These are phyloP conservation scores for Hypholoma sublateritium DNA, from an alignment of 768 basidiomycete genomes.

Conservation along the genomic window DNA sequence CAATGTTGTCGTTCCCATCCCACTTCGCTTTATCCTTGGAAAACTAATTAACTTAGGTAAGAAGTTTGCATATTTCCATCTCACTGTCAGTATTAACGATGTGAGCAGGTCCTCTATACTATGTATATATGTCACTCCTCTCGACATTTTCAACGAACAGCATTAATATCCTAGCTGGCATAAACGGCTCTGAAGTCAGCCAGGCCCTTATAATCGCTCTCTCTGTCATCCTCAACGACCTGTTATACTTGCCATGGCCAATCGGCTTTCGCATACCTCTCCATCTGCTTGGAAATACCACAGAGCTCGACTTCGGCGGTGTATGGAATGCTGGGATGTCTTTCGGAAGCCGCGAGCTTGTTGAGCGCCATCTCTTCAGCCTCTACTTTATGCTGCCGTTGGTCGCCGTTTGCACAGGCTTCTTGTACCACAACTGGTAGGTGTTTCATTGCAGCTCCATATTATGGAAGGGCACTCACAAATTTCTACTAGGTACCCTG, in stretches of 20 bases:
- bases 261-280: constrained; percentile 70
- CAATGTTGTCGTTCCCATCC: constrained; percentile 89
- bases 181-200: constrained; percentile 94
- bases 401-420: constrained; percentile 84
- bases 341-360: constrained; percentile 81
- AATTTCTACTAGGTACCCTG: constrained; percentile 79
- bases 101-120: constrained; percentile 83
- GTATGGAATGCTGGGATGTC: constrained; percentile 85
- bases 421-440: constrained; percentile 96
- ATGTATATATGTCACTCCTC: constrained; percentile 92
- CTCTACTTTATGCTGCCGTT: constrained; percentile 97
- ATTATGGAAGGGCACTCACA: not conserved
- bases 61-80: constrained; percentile 17
- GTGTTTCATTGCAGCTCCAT: constrained; percentile 23
- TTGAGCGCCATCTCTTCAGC: constrained; percentile 93
- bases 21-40: constrained; percentile 70
- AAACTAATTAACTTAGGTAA: constrained; percentile 85
- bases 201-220: constrained; percentile 92
- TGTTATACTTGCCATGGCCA: constrained; percentile 92
- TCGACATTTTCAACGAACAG: constrained; percentile 97
- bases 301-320: constrained; percentile 74
- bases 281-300: constrained; percentile 63
- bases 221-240: constrained; percentile 89
- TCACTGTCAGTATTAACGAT: not conserved
- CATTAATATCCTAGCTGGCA: constrained; percentile 98